Base-by-base conservation (phyloP, 2,329 filamentous ascomycete species). In the Ustulina deusta region DNA sequence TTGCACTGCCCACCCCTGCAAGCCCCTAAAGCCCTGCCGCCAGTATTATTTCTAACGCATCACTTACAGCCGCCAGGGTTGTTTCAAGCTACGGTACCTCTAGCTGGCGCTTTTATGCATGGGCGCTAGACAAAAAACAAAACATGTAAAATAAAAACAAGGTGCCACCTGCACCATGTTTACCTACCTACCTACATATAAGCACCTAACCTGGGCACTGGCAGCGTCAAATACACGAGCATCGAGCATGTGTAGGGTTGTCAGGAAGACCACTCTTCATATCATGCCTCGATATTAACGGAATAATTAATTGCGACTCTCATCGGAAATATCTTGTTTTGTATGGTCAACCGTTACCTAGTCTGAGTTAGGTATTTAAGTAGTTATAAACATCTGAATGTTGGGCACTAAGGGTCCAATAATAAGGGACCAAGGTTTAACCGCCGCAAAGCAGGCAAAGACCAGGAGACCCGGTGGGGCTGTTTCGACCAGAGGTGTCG, bases 51-150 rank as follows among this genome's bases (percentile, higher is more conserved):
- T 40, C 46, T 36, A 38, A 64, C 46, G 55, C 62, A 61, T 55
- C 63, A 56, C 57, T 51, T 27, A 44, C 34, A n/a, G 36, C 40
- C 63, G 63, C 58, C 34, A 58, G 57, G 46, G 40, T 27, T 44
- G 61, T 64, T 64, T 64, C 61, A 64, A 61, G 51, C 22, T 34
- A 38, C n/a, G 13, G 38, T 52, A 2, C 22, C 36, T 29, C 42
- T 62, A 34, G 49, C 46, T 56, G 36, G 58, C 44, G 57, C 51
- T 36, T 46, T 32, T 36, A 51, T 54, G 34, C 34, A 40, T 56
- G 34, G 13, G 34, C 34, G 49, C 27, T 36, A 10, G 49, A 54
- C 22, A 11, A 27, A 27, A 44, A 29, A 51, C n/a, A n/a, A 54
- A 15, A 27, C 6, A 22, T 48, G 7, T 25, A 25, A 22, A 48